phyloP scores from a whole-genome alignment of 1,284 basidiomycete genomes.

The Caloboletus firmus region DNA sequence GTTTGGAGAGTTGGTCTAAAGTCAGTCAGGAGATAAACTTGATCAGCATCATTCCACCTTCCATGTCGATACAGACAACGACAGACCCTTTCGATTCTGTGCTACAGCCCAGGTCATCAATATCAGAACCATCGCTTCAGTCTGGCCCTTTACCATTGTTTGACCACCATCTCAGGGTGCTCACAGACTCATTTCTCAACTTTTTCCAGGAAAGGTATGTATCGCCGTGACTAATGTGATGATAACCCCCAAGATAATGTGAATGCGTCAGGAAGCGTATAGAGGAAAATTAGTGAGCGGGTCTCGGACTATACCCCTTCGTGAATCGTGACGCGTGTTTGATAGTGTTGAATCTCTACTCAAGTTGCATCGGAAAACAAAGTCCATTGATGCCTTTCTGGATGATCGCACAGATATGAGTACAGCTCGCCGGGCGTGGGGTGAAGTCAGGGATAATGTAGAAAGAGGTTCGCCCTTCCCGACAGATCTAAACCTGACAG shows the following conservation, averaged over 20 bases:
- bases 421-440: conserved; percentile 73
- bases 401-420: conserved; percentile 63
- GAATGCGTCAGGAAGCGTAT: conserved; percentile 62
- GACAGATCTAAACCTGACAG: background rate
- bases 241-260: conserved; percentile 2
- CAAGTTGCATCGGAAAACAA: conserved; percentile 69
- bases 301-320: background rate
- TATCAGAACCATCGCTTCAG: conserved; percentile 43
- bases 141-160: conserved; percentile 66
- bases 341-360: conserved; percentile 68
- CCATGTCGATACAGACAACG: conserved; percentile 26
- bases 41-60: conserved; percentile 4
- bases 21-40: background rate
- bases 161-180: conserved; percentile 65
- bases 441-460: conserved; percentile 79
- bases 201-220: conserved; percentile 86
- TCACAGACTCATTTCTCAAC: conserved; percentile 73
- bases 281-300: conserved; percentile 77
- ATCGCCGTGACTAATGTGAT: background rate
- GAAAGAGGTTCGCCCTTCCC: conserved; percentile 60
- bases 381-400: conserved; percentile 62
- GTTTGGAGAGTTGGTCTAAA: conserved; percentile 19
- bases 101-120: conserved; percentile 38
- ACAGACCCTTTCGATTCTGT: conserved; percentile 24
- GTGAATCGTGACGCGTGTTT: conserved; percentile 10